These are phyloP conservation scores for Suillus hirtellus DNA, from an alignment of 768 basidiomycete species.

Conservation along the genomic window DNA sequence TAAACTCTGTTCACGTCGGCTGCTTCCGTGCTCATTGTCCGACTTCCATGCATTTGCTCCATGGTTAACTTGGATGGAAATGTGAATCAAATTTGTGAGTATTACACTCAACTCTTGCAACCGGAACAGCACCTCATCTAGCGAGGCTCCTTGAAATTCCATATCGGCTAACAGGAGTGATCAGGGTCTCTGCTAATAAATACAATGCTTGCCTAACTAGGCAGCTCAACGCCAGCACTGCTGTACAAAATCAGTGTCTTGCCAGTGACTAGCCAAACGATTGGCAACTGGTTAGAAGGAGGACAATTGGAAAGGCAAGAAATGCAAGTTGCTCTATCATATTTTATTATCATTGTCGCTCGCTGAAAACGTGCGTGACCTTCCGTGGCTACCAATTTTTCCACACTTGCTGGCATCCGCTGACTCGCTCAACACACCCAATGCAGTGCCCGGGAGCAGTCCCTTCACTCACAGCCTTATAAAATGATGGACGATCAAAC, in stretches of 20 bases:
- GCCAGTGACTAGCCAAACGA: neutral
- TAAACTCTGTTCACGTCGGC: conserved; percentile 12
- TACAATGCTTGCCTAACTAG: conserved; percentile 27
- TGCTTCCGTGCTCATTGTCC: conserved; percentile 13
- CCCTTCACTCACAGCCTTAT: neutral
- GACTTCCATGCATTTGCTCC: conserved; percentile 1
- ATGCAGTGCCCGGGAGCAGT: neutral
- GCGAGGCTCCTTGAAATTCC: neutral
- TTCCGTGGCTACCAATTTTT: neutral
- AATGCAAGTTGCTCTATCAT: neutral
- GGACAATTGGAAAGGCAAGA: neutral
- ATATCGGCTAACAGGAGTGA: neutral
- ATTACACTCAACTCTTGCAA: neutral
- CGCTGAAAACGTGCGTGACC: neutral
- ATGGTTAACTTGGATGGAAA: neutral
- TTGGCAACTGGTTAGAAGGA: neutral
- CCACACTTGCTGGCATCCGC: neutral
- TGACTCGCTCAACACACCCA: neutral
- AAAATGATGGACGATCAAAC: neutral
- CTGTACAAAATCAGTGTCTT: neutral
- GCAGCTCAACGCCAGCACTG: neutral
- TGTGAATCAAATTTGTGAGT: too few species aligned
- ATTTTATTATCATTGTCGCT: neutral
- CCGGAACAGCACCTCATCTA: neutral
- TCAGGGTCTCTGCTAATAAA: conserved; percentile 14